phyloP scores from a whole-genome alignment of 2,329 filamentous ascomycete genomes.

The Fusarium hainanense region DNA sequence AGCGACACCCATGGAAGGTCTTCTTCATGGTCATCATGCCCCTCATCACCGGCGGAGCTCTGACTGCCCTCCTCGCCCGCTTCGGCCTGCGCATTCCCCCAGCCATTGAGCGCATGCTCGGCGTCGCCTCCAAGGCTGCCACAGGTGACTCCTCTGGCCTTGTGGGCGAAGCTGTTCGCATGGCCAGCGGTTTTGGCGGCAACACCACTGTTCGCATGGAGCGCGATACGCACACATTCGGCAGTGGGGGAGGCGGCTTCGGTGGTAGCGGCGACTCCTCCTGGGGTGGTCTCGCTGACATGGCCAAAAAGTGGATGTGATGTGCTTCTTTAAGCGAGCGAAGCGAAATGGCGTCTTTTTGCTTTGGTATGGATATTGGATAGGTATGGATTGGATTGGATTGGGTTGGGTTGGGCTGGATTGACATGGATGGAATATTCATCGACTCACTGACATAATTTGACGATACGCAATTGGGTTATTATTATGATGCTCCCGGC shows the following conservation, averaged over 20 bases:
- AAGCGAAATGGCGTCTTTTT: conserved; percentile 15
- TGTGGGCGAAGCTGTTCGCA: conserved; percentile 65
- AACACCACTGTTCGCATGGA: conserved; percentile 47
- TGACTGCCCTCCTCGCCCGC: conserved; percentile 79
- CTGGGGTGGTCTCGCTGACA: conserved; percentile 51
- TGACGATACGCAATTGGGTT: conserved; percentile 21
- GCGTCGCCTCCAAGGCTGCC: conserved; percentile 62
- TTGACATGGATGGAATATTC: background rate
- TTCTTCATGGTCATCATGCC: conserved; percentile 90
- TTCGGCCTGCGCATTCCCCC: conserved; percentile 83
- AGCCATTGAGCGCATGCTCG: conserved; percentile 68
- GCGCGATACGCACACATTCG: conserved; percentile 52
- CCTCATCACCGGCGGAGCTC: conserved; percentile 82
- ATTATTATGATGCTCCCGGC: conserved; percentile 25
- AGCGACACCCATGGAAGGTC: conserved; percentile 86
- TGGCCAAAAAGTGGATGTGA: conserved; percentile 59
- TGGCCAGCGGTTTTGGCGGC: conserved; percentile 56
- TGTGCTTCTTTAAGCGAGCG: conserved; percentile 4
- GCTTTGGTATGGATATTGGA: background rate
- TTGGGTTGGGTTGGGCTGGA: background rate
- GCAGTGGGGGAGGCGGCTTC: conserved; percentile 34
- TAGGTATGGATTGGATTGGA: background rate
- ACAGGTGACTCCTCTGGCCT: conserved; percentile 61
- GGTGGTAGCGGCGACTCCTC: conserved; percentile 47
- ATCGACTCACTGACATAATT: conserved; percentile 7